Evolutionary conservation across 352 stramenopile genomes (phyloP), one percentile per base, ranked within the genome.

Genomic region (Elongisporangium prolatum): DNA sequence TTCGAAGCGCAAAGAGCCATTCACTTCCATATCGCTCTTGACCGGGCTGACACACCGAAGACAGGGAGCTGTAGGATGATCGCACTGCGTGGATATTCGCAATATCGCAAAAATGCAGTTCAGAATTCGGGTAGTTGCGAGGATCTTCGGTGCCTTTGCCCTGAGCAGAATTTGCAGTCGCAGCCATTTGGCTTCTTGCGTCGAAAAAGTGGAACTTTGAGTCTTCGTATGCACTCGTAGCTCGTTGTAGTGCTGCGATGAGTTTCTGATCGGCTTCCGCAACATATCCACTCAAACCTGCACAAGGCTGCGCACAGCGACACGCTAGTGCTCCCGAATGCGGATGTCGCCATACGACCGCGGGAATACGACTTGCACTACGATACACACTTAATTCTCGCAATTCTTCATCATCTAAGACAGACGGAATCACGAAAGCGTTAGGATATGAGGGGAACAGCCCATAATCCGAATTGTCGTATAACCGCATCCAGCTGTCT

Each of bases 1-100:
- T 95, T 53, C 98, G 95, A 21, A 99, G 65, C 58, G 87, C 77
- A 58, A 86, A 90, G 21, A 62, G 71, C 61, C 91, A 96, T 57
- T 98, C 90, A 40, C 63, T 85, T 50, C 72, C 77, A 16, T 84
- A 80, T 50, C 82, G 84, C 61, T 92, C 81, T 55, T 90, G 77
- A 1, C 84, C 83, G 22, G 84, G 86, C 40, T 96, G 80, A 24
- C 82, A 90, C 3, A 97, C 68, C 13, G 60, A 60, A 49, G 81
- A 79, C n/a, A 97, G 65, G n/a, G 80, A 80, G 14, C 80, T 74
- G 52, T 86, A 95, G 16, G 87, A 92, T 40, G 84, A 91, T 18
- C 97, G 96, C 38, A 99, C 97, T 24, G 91, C 92, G 74, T 99
- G 97, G 63, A 99, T 99, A 73, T 99, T 99, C 3, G 88, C 94